A percentile compares a stretch with the other conserved stretches of the same genome.
Evolutionary conservation across 139 green algal genomes (phyloP).

Genomic region (Ettlia oleoabundans): DNA sequence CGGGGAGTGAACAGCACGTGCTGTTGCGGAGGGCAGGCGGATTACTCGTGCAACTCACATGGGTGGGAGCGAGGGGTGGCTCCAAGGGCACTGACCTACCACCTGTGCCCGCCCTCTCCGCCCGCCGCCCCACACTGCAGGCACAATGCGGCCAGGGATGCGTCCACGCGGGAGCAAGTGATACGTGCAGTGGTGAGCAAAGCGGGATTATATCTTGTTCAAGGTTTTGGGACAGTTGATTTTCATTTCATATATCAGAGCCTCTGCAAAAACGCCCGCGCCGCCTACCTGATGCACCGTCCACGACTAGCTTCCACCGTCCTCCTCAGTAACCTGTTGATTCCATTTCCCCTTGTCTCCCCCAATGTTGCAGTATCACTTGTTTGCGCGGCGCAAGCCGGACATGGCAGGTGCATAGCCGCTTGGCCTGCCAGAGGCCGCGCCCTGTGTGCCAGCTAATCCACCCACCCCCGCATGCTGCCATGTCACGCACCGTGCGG

Average conservation of each 20-base stretch:
- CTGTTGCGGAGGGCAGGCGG: too few species aligned
- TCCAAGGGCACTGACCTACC: background rate
- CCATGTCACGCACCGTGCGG: too few species aligned
- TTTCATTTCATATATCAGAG: too few species aligned
- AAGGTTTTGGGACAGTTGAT: too few species aligned
- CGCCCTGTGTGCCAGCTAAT: background rate
- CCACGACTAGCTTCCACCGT: background rate
- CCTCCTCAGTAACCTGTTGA: background rate
- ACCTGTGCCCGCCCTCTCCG: background rate
- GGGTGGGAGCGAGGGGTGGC: too few species aligned
- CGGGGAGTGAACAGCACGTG: too few species aligned
- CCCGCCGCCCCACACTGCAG: too few species aligned
- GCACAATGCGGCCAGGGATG: conserved; percentile 10
- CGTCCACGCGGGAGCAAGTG: background rate
- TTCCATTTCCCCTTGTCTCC: background rate
- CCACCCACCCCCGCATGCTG: background rate
- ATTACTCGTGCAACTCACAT: too few species aligned
- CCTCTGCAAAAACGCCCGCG: background rate
- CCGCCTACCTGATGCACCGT: background rate
- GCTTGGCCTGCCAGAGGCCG: background rate
- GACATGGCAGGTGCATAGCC: conserved; percentile 13
- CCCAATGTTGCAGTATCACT: conserved; percentile 2
- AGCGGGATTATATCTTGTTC: too few species aligned
- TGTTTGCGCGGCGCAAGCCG: conserved; percentile 28
- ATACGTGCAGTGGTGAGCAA: conserved; percentile 34